phyloP scores from a whole-genome alignment of 805 yeast genomes.

The Myxozyma udenii region DNA sequence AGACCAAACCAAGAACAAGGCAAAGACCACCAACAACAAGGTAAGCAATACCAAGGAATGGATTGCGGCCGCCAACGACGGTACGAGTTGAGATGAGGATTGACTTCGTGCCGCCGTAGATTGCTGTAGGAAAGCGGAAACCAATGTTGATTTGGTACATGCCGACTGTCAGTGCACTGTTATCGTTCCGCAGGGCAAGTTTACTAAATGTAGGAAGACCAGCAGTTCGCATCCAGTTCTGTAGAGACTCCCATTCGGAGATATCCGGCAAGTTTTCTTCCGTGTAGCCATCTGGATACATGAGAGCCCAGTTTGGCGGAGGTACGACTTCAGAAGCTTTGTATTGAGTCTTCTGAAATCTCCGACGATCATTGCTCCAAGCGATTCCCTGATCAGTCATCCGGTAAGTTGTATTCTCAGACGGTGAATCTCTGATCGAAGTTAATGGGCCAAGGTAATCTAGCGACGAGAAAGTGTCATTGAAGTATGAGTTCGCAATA shows the following conservation, averaged over 20 bases:
- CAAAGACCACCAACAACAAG: slow-evolving; percentile 78
- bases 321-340: slow-evolving; percentile 72
- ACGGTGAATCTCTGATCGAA: slow-evolving; percentile 36
- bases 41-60: slow-evolving; percentile 80
- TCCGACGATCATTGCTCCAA: slow-evolving; percentile 73
- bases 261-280: slow-evolving; percentile 74
- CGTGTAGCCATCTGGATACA: slow-evolving; percentile 86
- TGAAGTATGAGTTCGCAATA: slow-evolving; percentile 87
- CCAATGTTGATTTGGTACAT: slow-evolving; percentile 65
- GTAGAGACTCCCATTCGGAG: slow-evolving; percentile 74
- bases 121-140: slow-evolving; percentile 70
- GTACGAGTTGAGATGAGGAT: slow-evolving; percentile 76
- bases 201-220: slow-evolving; percentile 88
- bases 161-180: slow-evolving; percentile 56
- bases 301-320: slow-evolving; percentile 85
- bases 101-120: slow-evolving; percentile 87
- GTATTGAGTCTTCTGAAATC: slow-evolving; percentile 72
- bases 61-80: slow-evolving; percentile 82
- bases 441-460: slow-evolving; percentile 34
- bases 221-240: slow-evolving; percentile 98
- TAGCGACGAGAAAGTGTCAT: slow-evolving; percentile 67
- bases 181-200: slow-evolving; percentile 69
- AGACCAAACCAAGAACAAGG: slow-evolving; percentile 65
- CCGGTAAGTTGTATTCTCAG: slow-evolving; percentile 36
- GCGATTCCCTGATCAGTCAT: slow-evolving; percentile 65